Conservation (phyloP, 768 basidiomycete genomes). For the Cystofilobasidium bisporidii region DNA sequence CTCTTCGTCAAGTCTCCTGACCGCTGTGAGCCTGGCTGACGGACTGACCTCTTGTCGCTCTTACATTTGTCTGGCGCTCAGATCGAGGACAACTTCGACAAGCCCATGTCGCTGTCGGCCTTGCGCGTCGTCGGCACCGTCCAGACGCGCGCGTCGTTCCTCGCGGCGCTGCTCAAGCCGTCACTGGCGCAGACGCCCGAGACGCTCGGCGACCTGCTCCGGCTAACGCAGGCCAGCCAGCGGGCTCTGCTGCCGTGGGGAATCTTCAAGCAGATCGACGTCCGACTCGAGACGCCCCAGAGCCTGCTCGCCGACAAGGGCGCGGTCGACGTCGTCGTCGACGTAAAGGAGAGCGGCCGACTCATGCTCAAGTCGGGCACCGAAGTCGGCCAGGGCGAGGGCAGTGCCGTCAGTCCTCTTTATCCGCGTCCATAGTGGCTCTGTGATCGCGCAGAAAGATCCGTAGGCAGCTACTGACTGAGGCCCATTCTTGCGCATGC, state of each 20-base stretch:
- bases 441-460: no score
- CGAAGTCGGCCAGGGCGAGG: constrained; percentile 87
- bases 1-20: neutral
- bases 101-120: constrained; percentile 58
- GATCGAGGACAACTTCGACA: constrained; percentile 48
- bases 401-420: constrained; percentile 73
- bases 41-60: neutral
- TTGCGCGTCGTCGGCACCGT: constrained; percentile 72
- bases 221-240: constrained; percentile 58
- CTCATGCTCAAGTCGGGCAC: constrained; percentile 73
- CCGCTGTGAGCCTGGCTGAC: neutral
- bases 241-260: constrained; percentile 61
- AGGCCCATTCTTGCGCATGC: neutral
- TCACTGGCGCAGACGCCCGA: constrained; percentile 44
- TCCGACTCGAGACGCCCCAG: constrained; percentile 53
- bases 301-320: constrained; percentile 49
- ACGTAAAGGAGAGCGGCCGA: constrained; percentile 62
- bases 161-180: constrained; percentile 67
- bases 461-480: no score
- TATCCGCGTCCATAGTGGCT: neutral
- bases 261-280: constrained; percentile 61
- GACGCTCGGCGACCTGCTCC: constrained; percentile 58
- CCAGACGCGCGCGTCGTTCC: constrained; percentile 66
- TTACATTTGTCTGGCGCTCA: neutral
- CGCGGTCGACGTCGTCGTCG: constrained; percentile 72